Base-by-base conservation (phyloP, 148 eudicot species). In the Chenopodium berlandieri region DNA sequence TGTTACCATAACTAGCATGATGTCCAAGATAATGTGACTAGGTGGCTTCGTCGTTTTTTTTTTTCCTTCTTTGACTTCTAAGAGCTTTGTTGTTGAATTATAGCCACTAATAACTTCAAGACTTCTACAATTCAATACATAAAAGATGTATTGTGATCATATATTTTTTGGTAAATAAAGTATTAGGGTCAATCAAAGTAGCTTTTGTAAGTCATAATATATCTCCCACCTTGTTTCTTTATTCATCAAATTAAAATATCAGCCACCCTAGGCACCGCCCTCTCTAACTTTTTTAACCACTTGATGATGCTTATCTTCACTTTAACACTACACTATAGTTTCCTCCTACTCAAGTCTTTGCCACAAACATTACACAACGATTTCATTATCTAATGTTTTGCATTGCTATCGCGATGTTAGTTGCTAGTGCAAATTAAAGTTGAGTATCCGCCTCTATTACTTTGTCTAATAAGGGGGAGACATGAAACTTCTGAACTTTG, bases 181-280 rank as follows among this genome's bases (percentile, higher is more conserved):
- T 67, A 67, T 30, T 27, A 67, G 17, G 71, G 37, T 67, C 71
- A 67, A 12, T 27, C 70, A 66, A 66, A 67, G 71, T 74, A 74
- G 62, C 40, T 74, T 74, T 74, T 50, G 1, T 8, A 4, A 71
- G 48, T 37, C 50, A 71, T 71, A 40, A 71, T 40, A 40, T 16
- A 71, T 19, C 22, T 71, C 40, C 22, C 50, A 40, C 52, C 23
- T 17, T 32, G 62, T 56, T 56, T 56, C 62, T 71, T 5, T 71
- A 37, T 71, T 16, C 8, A 6, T 37, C 58, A 11, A 23, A 23
- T 23, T 23, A 23, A 48, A 47, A 40, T 8, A 73, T 4, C 25
- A 23, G 50, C 52, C 50, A 47, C 74, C 48, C 50, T 73, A 73
- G 31, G 3, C 76, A 73, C 56, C 58, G 25, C 76, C 76, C 27